A percentile compares a stretch with the other conserved stretches of the same genome.
Conservation (phyloP, 2,329 filamentous ascomycete genomes). For the Cordyceps fumosorosea region DNA sequence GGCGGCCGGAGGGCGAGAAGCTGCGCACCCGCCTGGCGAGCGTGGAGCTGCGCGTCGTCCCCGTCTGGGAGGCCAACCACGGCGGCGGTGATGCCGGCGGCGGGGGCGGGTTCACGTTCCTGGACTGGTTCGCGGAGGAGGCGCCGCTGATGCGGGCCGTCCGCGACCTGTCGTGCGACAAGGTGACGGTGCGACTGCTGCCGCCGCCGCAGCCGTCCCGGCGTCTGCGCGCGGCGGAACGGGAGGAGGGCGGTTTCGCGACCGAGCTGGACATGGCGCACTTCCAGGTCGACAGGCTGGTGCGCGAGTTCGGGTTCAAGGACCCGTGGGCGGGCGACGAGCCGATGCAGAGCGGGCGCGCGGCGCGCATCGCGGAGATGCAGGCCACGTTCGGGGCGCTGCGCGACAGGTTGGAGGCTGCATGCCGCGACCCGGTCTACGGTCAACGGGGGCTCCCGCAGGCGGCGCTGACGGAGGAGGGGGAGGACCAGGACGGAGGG, state of each 20-base stretch:
- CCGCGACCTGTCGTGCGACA: constrained; percentile 27
- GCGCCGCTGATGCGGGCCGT: constrained; percentile 27
- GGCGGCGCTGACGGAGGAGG: neutral
- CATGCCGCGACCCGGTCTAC: neutral
- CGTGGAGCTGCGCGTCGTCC: constrained; percentile 36
- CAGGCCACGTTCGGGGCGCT: neutral
- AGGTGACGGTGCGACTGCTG: constrained; percentile 30
- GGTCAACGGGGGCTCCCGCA: neutral
- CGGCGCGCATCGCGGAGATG: constrained; percentile 15
- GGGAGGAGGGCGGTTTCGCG: constrained; percentile 13
- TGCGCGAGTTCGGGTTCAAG: neutral
- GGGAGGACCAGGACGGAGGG: neutral
- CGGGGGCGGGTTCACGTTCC: constrained; percentile 34
- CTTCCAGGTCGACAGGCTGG: neutral
- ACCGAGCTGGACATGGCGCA: constrained; percentile 15
- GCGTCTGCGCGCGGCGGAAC: neutral
- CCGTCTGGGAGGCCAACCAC: constrained; percentile 15
- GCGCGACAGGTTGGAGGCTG: neutral
- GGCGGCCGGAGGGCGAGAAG: constrained; percentile 14
- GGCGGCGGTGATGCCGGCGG: neutral
- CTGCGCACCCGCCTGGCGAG: constrained; percentile 27
- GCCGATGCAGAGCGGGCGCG: constrained; percentile 16
- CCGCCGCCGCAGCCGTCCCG: constrained; percentile 12
- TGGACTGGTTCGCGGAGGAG: constrained; percentile 27
- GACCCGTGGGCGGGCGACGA: constrained; percentile 19